Evolutionary conservation across 2,329 filamentous ascomycete species (phyloP), one percentile per base, ranked within the genome.

Genomic region (Aspergillus sp.): DNA sequence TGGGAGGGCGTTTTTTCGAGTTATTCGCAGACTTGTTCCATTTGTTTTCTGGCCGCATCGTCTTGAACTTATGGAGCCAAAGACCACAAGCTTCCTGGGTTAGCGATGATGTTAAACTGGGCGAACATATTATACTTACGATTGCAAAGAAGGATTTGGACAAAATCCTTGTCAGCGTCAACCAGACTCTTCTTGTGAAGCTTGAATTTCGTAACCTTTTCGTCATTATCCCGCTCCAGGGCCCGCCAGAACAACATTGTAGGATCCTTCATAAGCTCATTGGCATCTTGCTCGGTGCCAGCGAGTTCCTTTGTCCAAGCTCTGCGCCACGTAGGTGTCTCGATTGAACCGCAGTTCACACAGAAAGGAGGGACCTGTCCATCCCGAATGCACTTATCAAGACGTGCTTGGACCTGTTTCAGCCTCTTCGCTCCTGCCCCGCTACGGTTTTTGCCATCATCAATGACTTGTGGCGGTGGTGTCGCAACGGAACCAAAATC

Each of bases 321-420:
- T 59, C 91, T 93, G 47, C 93, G 83, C 93, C 93, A 98, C 0
- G 91, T 96, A 0, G 91, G 88, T 0, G 93, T 98, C 57, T 97
- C 88, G 45, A 98, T 95, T 6, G 90, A 87, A 5, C 93, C 93
- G 57, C 93, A 98, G 57, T 97, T 95, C 50, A 81, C 81, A 64
- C 93, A 98, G 59, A 85, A 97, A 1, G 86, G 85, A 0, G 93
- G 93, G 74, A 90, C 85, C 52, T 90, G 80, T 5, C 93, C 93
- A 43, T 82, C 81, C n/a, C 77, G 76, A 42, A 97, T 83, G 19
- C 77, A 75, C 44, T 70, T 64, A 34, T 79, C 70, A 19, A 83
- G 62, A 39, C 74, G 74, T 26, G 77, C 72, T 50, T 78, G 72
- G 39, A 83, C 80, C 44, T 76, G 70, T 50, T 87, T 86, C 65